phyloP scores from a whole-genome alignment of 148 eudicot genomes.

The Bassia scoparia region DNA sequence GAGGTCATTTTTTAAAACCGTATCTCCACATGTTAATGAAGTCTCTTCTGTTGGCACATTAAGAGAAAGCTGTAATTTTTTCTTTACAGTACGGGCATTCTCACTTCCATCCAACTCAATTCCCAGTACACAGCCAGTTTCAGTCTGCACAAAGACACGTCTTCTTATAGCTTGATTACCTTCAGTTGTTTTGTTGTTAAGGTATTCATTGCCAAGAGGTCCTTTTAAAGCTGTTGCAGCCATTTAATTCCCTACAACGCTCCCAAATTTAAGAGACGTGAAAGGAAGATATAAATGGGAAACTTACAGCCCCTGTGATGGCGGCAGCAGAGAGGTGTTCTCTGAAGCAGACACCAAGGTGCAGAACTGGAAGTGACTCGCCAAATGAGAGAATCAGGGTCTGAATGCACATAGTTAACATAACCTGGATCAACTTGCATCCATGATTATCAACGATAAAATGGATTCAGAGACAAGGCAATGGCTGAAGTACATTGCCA shows the following conservation, averaged over 20 bases:
- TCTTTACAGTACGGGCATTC: conserved; percentile 87
- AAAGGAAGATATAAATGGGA: conserved; percentile 19
- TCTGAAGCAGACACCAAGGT: conserved; percentile 27
- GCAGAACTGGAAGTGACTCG: conserved; percentile 18
- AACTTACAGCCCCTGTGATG: conserved; percentile 16
- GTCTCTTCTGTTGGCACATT: conserved; percentile 79
- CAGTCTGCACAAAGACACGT: conserved; percentile 91
- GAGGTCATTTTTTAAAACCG: conserved; percentile 77
- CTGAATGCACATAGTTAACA: conserved; percentile 26
- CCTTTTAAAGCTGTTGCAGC: conserved; percentile 30
- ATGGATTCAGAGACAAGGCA: conserved; percentile 10
- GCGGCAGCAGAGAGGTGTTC: conserved; percentile 30
- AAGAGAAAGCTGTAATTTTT: conserved; percentile 72
- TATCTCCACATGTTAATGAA: conserved; percentile 81
- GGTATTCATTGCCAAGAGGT: conserved; percentile 25
- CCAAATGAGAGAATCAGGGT: background rate
- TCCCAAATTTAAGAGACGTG: conserved; percentile 35
- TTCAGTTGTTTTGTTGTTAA: conserved; percentile 23
- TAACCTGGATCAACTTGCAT: conserved; percentile 16
- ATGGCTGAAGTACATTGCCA: conserved; percentile 15
- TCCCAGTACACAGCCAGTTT: conserved; percentile 83
- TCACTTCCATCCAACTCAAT: conserved; percentile 88
- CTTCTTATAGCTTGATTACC: conserved; percentile 49
- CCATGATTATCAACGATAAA: conserved; percentile 14
- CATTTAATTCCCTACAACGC: conserved; percentile 32